These are phyloP conservation scores for Umbelopsis ramanniana DNA, from an alignment of 192 early-diverging fungal genomes.

Conservation along the genomic window DNA sequence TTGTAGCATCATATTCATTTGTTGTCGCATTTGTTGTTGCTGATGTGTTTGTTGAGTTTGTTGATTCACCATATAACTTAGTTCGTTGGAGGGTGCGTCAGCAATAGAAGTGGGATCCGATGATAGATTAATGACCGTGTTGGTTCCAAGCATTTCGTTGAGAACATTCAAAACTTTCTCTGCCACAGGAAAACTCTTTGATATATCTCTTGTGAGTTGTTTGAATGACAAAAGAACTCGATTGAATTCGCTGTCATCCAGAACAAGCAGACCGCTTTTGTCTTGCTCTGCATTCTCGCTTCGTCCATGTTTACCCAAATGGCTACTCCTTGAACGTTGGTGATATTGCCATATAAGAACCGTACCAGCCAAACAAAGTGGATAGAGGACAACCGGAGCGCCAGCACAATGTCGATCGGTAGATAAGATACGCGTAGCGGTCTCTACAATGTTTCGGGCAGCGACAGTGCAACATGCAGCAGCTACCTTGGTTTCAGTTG, in stretches of 20 bases:
- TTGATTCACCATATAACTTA: slow-evolving; percentile 6
- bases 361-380: slow-evolving; percentile 15
- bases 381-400: slow-evolving; percentile 6
- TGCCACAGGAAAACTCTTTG: slow-evolving; percentile 2
- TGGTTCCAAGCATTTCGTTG: slow-evolving; percentile 6
- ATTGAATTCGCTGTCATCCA: slow-evolving; percentile 9
- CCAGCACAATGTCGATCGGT: slow-evolving; percentile 13
- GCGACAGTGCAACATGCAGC: slow-evolving; percentile 5
- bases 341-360: slow-evolving; percentile 15
- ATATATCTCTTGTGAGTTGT: neutral
- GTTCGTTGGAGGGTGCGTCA: neutral
- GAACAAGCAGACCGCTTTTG: neutral
- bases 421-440: neutral
- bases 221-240: neutral
- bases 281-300: neutral
- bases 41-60: neutral
- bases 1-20: slow-evolving; percentile 16
- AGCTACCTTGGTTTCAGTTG: neutral
- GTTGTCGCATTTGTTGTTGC: slow-evolving; percentile 9
- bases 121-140: neutral
- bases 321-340: neutral
- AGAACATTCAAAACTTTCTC: neutral
- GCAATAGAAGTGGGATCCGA: slow-evolving; percentile 5
- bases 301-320: neutral
- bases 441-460: slow-evolving; percentile 12